Evolutionary conservation across 345 rosid species (phyloP).

Genomic region (Geranium rotundifolium): DNA sequence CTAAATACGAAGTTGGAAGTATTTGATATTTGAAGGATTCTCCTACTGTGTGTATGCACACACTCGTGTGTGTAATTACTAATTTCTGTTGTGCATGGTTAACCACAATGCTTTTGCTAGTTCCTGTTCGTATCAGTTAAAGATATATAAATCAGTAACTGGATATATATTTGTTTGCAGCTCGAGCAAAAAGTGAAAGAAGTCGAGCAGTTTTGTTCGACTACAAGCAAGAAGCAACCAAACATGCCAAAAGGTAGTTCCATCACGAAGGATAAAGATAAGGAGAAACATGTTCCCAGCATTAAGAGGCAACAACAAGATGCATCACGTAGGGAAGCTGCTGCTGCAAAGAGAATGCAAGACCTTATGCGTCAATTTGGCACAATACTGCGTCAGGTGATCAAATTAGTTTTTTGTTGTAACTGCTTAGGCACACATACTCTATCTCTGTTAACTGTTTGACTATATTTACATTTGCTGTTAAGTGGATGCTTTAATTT

Average conservation of each 20-base stretch:
- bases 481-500: neutral
- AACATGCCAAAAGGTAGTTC: slow-evolving; percentile 37
- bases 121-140: neutral
- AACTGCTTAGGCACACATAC: neutral
- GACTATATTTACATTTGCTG: no score
- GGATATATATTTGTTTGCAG: slow-evolving; percentile 17
- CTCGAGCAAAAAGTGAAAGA: slow-evolving; percentile 56
- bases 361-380: slow-evolving; percentile 76
- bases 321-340: slow-evolving; percentile 49
- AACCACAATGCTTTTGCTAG: neutral
- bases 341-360: slow-evolving; percentile 77
- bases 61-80: neutral
- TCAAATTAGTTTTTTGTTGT: neutral
- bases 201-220: slow-evolving; percentile 51
- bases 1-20: no score
- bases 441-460: no score
- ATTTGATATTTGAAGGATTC: no score
- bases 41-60: neutral
- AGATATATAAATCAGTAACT: no score
- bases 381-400: slow-evolving; percentile 45
- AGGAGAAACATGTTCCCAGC: slow-evolving; percentile 31
- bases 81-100: neutral
- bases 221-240: slow-evolving; percentile 21
- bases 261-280: slow-evolving; percentile 35
- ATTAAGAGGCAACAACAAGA: slow-evolving; percentile 56